Base-by-base conservation (phyloP, 2,329 filamentous ascomycete species). In the Pyricularia grisea region DNA sequence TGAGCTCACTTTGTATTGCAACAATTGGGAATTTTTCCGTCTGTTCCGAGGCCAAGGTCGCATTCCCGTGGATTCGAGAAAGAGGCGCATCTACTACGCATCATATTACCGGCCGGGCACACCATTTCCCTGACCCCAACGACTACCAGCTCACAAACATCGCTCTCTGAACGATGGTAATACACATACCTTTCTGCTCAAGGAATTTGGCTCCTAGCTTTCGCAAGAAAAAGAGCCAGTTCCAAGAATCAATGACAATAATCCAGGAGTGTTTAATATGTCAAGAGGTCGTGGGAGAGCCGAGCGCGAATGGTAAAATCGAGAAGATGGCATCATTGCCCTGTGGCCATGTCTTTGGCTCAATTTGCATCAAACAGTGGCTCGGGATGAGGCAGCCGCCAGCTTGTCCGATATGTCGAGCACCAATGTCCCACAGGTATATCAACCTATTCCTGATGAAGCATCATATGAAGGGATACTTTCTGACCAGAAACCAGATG, bases 261-360 rank as follows among this genome's bases (percentile, higher is more conserved):
- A 55, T 55, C 20, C 42, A 55, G 3, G 42, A 55, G 42, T 83
- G 81, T 68, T 77, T 78, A 65, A 83, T 83, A 71, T 83, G 81
- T 72, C 79, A 81, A 69, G 79, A 82, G 69, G 74, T 76, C 4
- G 76, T 82, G 50, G 80, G 80, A 68, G 68, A 75, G 14, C 69
- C 70, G 23, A 81, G 76, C 36, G 75, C 77, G 4, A 79, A 81
- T 68, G 79, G 77, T 71, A 73, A 77, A 68, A 67, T 75, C 33
- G 81, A 83, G 72, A 70, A 74, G 3, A 82, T 80, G 81, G 77
- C 78, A 23, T 70, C 73, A 30, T 73, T 83, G 7, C 78, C 80
- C 14, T 83, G 81, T 73, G 78, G 79, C 4, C 81, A 83, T 73
- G 74, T 75, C 31, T 83, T 83, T 72, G 81, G 81, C 61, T 77